Evolutionary conservation across 768 basidiomycete genomes (phyloP), one percentile per base, ranked within the genome.

Genomic region (Kwoniella mangroviensis): DNA sequence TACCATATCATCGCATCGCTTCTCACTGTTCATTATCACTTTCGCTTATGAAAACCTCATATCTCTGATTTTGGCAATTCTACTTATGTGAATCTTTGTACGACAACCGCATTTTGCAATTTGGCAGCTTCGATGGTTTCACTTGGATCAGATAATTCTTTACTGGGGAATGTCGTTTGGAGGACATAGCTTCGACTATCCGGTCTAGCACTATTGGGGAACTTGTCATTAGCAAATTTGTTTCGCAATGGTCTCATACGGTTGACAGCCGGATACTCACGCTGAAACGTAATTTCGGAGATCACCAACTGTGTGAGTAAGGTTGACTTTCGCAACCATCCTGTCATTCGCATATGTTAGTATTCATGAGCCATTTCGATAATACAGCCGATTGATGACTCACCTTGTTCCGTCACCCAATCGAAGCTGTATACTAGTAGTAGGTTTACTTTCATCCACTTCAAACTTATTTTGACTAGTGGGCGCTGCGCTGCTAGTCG

Each of bases 361-460:
- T 15, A 49, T 52, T 21, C 51, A 41, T 63, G 13, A 41, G 7
- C 7, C 55, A 34, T 22, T 45, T 41, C 4, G n/a, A 61, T 12
- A 51, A 34, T 19, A 9, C 15, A 19, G 7, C 66, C 9, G 19
- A 26, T 2, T 45, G 17, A 65, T 65, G 15, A 69, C 83, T 58
- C 65, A 91, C 92, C 92, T 88, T 19, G 93, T 92, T 10, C 96
- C 96, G 83, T 96, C 94, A 11, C 92, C 92, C 64, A 98, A 79
- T 65, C 97, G 86, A 67, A 98, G 88, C 85, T 98, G 97, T 12
- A 98, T 86, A 81, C 89, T 92, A 52, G 95, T 97, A 57, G 89
- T 91, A 5, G 96, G 95, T 81, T 87, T 85, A 17, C 84, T 87
- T 81, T 88, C 88, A 79, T 98, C 94, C 10, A 98, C 92, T 81